Evolutionary conservation across 345 rosid genomes (phyloP).

Genomic region (Stellera chamaejasme): DNA sequence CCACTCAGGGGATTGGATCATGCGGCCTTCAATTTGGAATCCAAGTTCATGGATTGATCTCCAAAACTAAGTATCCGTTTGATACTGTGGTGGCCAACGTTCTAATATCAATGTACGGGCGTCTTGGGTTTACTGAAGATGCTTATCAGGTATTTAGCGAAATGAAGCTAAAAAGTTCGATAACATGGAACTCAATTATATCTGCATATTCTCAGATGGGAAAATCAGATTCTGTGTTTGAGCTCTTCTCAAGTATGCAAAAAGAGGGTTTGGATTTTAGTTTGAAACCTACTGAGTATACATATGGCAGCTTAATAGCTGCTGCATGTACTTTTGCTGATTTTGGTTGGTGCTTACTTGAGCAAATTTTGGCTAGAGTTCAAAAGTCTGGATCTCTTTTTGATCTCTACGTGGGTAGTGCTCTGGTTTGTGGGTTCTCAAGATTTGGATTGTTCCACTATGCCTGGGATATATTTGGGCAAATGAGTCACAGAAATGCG

Average conservation of each 20-base stretch:
- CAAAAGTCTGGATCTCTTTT: constrained; percentile 57
- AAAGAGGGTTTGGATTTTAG: constrained; percentile 23
- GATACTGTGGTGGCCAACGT: constrained; percentile 57
- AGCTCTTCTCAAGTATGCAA: constrained; percentile 60
- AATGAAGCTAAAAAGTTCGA: constrained; percentile 39
- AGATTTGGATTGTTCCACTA: constrained; percentile 44
- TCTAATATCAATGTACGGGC: constrained; percentile 74
- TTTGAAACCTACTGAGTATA: constrained; percentile 71
- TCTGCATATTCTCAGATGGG: constrained; percentile 62
- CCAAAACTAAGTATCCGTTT: constrained; percentile 41
- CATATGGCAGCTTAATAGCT: constrained; percentile 75
- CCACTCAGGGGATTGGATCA: constrained; percentile 50
- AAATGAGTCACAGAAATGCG: constrained; percentile 55
- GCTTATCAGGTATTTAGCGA: constrained; percentile 59
- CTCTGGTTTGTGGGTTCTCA: constrained; percentile 70
- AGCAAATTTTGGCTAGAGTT: constrained; percentile 59
- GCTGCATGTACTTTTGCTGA: constrained; percentile 46
- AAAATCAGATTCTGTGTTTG: constrained; percentile 39
- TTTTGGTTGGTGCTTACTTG: constrained; percentile 46
- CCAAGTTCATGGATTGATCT: constrained; percentile 67
- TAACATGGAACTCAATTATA: constrained; percentile 74
- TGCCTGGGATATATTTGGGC: constrained; percentile 54
- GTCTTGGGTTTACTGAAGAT: constrained; percentile 25
- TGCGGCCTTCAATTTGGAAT: constrained; percentile 45
- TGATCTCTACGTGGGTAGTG: constrained; percentile 87